phyloP scores from a whole-genome alignment of 2,329 filamentous ascomycete genomes.

The Penicillium sp. region DNA sequence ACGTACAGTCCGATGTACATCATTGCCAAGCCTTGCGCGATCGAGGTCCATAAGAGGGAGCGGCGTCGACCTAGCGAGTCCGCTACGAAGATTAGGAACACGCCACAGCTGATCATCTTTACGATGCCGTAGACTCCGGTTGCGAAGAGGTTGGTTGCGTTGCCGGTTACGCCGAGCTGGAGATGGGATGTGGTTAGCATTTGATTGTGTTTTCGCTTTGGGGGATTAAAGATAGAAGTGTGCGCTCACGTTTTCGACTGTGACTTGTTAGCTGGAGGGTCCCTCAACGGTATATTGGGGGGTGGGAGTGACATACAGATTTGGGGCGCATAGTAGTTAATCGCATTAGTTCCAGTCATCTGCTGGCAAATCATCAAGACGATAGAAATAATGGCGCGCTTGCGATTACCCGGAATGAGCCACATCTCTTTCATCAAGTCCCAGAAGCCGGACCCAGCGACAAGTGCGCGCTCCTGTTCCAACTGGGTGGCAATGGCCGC shows the following conservation, averaged over 20 bases:
- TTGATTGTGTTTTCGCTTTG: neutral
- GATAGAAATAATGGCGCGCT: slow-evolving; percentile 56
- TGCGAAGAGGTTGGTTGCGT: slow-evolving; percentile 63
- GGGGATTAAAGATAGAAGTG: too few species aligned
- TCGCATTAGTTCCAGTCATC: slow-evolving; percentile 56
- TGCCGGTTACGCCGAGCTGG: slow-evolving; percentile 62
- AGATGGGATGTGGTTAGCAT: neutral
- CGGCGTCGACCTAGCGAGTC: slow-evolving; percentile 68
- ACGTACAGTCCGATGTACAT: slow-evolving; percentile 72
- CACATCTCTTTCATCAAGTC: slow-evolving; percentile 66
- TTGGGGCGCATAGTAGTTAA: slow-evolving; percentile 68
- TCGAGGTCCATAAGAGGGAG: slow-evolving; percentile 64
- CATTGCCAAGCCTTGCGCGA: slow-evolving; percentile 63
- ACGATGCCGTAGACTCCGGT: slow-evolving; percentile 73
- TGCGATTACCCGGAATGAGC: slow-evolving; percentile 54
- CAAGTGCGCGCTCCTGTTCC: slow-evolving; percentile 61
- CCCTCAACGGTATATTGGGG: too few species aligned
- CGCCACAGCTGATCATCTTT: slow-evolving; percentile 63
- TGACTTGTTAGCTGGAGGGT: slow-evolving; percentile 5
- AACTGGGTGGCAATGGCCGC: slow-evolving; percentile 62
- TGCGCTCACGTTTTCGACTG: slow-evolving; percentile 24
- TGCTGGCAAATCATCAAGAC: slow-evolving; percentile 56
- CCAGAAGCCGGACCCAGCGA: slow-evolving; percentile 53
- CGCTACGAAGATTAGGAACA: slow-evolving; percentile 66
- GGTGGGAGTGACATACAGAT: slow-evolving; percentile 55